Conservation (phyloP, 2,329 filamentous ascomycete genomes). For the Zymoseptoria ardabiliae region DNA sequence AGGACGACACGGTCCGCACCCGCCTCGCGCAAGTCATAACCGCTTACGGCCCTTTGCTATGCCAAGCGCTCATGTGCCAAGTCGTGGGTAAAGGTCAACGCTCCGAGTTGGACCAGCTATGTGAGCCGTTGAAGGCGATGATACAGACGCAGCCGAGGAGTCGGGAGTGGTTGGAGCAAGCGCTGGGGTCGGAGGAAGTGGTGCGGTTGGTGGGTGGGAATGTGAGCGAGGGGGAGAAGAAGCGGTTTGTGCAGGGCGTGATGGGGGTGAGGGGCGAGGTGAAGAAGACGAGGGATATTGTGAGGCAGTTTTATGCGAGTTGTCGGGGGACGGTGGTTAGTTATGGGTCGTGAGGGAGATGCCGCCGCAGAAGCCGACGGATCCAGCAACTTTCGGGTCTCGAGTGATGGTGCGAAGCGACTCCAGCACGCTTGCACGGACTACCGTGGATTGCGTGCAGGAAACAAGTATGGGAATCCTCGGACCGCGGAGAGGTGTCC, state of each 20-base stretch:
- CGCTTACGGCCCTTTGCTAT: constrained; percentile 56
- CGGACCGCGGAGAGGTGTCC: too few species aligned
- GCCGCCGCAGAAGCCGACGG: too few species aligned
- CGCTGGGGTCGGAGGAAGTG: constrained; percentile 48
- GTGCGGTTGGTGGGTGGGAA: constrained; percentile 45
- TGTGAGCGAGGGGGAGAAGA: constrained; percentile 53
- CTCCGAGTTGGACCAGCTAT: constrained; percentile 64
- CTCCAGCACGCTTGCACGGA: too few species aligned
- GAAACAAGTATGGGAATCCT: too few species aligned
- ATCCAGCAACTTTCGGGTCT: too few species aligned
- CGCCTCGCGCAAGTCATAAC: constrained; percentile 38
- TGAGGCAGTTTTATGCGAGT: constrained; percentile 66
- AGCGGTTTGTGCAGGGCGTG: constrained; percentile 58
- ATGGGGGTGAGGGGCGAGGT: constrained; percentile 55
- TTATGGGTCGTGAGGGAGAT: not conserved
- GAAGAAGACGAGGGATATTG: constrained; percentile 57
- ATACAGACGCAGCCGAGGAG: constrained; percentile 22
- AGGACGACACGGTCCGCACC: constrained; percentile 13
- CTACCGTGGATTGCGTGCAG: too few species aligned
- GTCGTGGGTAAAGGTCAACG: constrained; percentile 61
- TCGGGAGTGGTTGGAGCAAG: constrained; percentile 45
- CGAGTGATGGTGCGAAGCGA: too few species aligned
- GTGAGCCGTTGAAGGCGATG: constrained; percentile 64
- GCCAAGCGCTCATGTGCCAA: constrained; percentile 54
- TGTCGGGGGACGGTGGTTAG: constrained; percentile 44